Percentiles rank a stretch among this genome's conserved stretches.
phyloP scores from a whole-genome alignment of 257 asterid species.

The Cruciata laevipes region DNA sequence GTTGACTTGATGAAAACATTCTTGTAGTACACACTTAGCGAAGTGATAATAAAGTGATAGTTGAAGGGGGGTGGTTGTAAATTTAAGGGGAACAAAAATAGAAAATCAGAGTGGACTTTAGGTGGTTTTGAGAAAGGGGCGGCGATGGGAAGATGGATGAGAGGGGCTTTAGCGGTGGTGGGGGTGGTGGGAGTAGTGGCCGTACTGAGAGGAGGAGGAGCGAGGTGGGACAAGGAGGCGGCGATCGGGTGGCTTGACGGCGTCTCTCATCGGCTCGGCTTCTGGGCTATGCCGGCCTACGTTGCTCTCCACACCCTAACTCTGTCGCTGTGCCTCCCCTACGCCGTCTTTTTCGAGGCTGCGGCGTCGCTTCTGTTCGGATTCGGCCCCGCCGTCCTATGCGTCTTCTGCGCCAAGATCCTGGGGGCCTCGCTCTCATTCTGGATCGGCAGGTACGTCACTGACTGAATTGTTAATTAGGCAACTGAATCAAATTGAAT shows the following conservation, averaged over 20 bases:
- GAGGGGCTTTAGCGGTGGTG: conserved; percentile 27
- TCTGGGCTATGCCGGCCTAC: conserved; percentile 90
- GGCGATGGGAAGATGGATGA: conserved; percentile 30
- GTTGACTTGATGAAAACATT: no score
- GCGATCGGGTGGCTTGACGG: conserved; percentile 43
- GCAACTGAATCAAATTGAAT: no score
- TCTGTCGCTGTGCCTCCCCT: conserved; percentile 79
- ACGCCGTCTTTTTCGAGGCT: conserved; percentile 93
- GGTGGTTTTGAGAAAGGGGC: no score
- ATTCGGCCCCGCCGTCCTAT: conserved; percentile 70
- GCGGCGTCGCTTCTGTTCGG: conserved; percentile 93
- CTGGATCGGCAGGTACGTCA: conserved; percentile 68
- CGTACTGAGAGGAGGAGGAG: conserved; percentile 12
- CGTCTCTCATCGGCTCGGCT: conserved; percentile 62
- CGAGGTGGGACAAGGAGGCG: conserved; percentile 38
- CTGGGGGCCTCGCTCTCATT: conserved; percentile 94
- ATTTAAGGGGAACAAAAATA: no score
- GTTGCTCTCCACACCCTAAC: conserved; percentile 76
- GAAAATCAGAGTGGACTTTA: no score
- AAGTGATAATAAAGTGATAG: no score
- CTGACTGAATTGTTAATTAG: no score
- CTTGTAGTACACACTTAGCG: no score
- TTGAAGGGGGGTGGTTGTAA: no score
- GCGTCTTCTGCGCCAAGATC: conserved; percentile 84
- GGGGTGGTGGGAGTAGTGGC: conserved; percentile 31